Base-by-base conservation (phyloP, 169 alveolate genomes). In the Babesia sp. region DNA sequence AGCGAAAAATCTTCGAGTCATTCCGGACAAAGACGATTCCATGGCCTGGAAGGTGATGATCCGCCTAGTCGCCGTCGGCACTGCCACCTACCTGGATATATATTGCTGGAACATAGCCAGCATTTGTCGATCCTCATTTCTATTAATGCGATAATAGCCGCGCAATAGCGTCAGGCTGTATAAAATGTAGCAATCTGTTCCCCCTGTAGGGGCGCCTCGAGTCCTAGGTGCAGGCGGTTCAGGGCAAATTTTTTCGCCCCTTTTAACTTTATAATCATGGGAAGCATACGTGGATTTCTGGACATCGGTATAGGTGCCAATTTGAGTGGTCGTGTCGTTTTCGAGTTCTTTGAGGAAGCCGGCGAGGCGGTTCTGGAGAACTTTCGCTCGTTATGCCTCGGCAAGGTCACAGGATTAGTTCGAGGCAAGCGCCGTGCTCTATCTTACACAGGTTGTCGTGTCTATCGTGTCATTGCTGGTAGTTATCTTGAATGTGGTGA, bases 11-110 rank as follows among this genome's bases (percentile, higher is more conserved):
- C 86, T 96, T 98, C 54, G 98, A 95, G 90, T 98, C 99, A 77
- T 97, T 97, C 53, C 99, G 87, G 56, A 97, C 99, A 79, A 97
- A 98, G 54, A 91, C 93, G 37, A 96, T 95, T 51, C 99, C 99
- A 71, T 98, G 99, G 36, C 99, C 93, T 87, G 83, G 44, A 39
- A 54, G 11, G 36, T 33, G 42, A 28, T 37, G 16, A 18, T 2
- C 39, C 12, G 1, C 44, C 14, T 18, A 34, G 46, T 26, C 46
- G 34, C 18, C 50, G 9, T 29, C 37, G 58, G 46, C 55, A 31
- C 20, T 8, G 31, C 20, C 22, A 69, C 68, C 14, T 76, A 87
- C 92, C 99, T 46, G 99, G 99, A 63, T 97, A 97, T 24, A 97
- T 92, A 57, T 96, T 95, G 54, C 98, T 93, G 60, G 98, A 94